Conservation (phyloP, 176 grass and related monocot species). For the Lolium multiflorum region DNA sequence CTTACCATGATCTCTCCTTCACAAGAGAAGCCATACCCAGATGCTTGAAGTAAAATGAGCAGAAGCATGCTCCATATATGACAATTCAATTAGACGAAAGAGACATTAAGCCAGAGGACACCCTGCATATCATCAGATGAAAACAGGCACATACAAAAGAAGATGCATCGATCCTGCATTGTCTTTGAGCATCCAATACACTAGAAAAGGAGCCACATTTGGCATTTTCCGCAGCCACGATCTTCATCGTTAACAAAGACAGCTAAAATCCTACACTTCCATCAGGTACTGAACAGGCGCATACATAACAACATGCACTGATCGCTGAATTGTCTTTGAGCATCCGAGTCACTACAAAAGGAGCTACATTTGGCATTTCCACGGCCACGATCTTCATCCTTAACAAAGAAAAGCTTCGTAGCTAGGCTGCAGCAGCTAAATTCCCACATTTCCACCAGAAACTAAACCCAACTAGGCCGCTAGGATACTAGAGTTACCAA, state of each 20-base stretch:
- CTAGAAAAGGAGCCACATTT: conserved; percentile 43
- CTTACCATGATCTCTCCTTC: neutral
- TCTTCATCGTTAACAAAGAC: neutral
- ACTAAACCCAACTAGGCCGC: neutral
- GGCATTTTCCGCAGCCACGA: neutral
- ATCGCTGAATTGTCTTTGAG: conserved; percentile 23
- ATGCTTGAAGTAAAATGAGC: conserved; percentile 5
- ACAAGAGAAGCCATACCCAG: neutral
- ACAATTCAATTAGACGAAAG: conserved; percentile 3
- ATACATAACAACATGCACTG: neutral
- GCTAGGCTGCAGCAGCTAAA: neutral
- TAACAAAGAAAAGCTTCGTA: neutral
- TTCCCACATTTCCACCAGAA: conserved; percentile 31
- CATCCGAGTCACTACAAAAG: conserved; percentile 39
- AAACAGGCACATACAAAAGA: neutral
- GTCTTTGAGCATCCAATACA: conserved; percentile 23
- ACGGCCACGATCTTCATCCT: neutral
- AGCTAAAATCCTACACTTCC: conserved; percentile 28
- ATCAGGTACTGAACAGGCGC: neutral
- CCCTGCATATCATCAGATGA: neutral
- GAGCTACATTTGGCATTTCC: conserved; percentile 32
- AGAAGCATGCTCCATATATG: neutral
- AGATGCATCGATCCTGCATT: conserved; percentile 29
- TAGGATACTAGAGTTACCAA: neutral
- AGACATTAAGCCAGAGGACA: neutral